Evolutionary conservation across 2,329 filamentous ascomycete genomes (phyloP), one percentile per base, ranked within the genome.

Genomic region (Cercospora sp.): DNA sequence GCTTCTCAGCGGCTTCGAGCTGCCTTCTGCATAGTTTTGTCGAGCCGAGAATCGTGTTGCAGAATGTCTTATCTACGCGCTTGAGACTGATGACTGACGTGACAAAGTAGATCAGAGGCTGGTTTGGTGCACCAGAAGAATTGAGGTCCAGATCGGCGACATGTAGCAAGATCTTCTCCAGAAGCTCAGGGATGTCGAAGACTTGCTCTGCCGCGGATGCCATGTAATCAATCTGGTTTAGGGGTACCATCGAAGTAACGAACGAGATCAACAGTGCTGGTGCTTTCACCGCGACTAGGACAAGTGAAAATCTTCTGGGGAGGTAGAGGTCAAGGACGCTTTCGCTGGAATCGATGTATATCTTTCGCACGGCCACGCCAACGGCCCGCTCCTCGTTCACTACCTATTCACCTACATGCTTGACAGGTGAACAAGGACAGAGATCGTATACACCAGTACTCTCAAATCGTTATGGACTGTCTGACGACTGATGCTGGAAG

Each of bases 71-170:
- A 7, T 39, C 36, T 6, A 39, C 36, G 0, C 36, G 36, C 36
- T 39, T 16, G 3, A 39, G 36, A 39, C 36, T n/a, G 36, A 8
- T n/a, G 0, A n/a, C 6, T 3, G 36, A 39, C 1, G 36, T 39
- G 16, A 39, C 36, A 3, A 39, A 39, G 8, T n/a, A 39, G 2
- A 39, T 39, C 36, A n/a, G 3, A 3, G 16, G 0, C 16, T 8
- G 16, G 3, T 39, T 3, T 39, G 36, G 16, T 0, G 36, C 1
- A 0, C 3, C 1, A 0, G 36, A 6, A 39, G 16, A 6, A n/a
- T 39, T 39, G 16, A 39, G 36, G 8, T 39, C 36, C 2, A 39
- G 36, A 16, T 39, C 36, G 1, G 36, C 36, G 36, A 3, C 36
- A 3, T 39, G 1, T 5, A 39, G 36, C 6, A 39, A n/a, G 36